phyloP scores from a whole-genome alignment of 2,329 filamentous ascomycete genomes.

The Sordariomycetes sp. region DNA sequence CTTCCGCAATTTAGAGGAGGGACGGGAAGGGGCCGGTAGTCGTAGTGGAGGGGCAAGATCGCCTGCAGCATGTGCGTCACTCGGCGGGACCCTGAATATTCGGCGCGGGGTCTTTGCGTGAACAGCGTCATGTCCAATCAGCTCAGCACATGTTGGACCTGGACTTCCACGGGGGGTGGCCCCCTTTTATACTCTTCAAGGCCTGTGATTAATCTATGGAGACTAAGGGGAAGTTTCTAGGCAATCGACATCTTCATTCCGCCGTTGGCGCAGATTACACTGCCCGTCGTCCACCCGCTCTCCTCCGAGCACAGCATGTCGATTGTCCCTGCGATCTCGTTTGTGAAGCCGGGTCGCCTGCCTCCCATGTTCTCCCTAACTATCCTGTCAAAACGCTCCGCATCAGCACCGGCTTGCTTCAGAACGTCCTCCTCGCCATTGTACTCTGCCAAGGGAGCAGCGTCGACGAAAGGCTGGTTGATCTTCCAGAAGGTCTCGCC shows the following conservation, averaged over 20 bases:
- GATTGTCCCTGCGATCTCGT: constrained; percentile 60
- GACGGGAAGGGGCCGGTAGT: no score
- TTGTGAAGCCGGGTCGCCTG: constrained; percentile 21
- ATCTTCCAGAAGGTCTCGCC: constrained; percentile 24
- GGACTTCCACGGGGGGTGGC: background rate
- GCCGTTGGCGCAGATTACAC: constrained; percentile 57
- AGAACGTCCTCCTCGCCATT: constrained; percentile 19
- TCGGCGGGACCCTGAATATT: background rate
- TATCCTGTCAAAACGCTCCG: constrained; percentile 20
- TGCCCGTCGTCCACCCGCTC: constrained; percentile 60
- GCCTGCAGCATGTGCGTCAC: constrained; percentile 1
- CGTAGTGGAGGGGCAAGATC: constrained; percentile 3
- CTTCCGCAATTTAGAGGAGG: no score
- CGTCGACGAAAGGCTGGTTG: constrained; percentile 27
- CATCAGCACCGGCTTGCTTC: constrained; percentile 12
- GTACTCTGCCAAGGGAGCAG: constrained; percentile 23
- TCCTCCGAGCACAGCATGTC: constrained; percentile 62
- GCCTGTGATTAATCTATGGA: background rate
- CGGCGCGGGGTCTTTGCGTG: background rate
- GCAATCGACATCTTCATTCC: constrained; percentile 24
- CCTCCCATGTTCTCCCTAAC: constrained; percentile 23
- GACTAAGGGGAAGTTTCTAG: no score
- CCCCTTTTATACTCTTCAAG: background rate
- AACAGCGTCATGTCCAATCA: background rate
- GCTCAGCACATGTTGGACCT: background rate